Evolutionary conservation across 768 basidiomycete genomes (phyloP).

Genomic region (Suillus clintonianus): DNA sequence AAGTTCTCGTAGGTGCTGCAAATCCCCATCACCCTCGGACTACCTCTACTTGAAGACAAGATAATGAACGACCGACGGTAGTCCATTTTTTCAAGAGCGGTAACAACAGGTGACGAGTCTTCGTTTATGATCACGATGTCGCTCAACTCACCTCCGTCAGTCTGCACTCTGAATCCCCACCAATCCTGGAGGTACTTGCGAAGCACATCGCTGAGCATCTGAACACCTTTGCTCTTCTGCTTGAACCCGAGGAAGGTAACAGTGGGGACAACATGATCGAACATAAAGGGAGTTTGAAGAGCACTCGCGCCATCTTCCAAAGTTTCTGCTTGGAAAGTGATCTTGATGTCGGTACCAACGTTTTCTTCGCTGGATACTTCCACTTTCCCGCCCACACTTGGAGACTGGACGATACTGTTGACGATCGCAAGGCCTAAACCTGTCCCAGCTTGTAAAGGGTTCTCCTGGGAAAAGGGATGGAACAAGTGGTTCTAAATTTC

Average conservation of each 20-base stretch:
- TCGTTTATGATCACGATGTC: constrained; percentile 86
- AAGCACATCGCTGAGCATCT: constrained; percentile 65
- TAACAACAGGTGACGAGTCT: constrained; percentile 57
- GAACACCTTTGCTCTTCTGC: constrained; percentile 58
- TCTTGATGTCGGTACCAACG: constrained; percentile 88
- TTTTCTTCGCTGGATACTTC: constrained; percentile 94
- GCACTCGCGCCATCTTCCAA: constrained; percentile 40
- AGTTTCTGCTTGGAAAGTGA: constrained; percentile 75
- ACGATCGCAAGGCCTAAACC: constrained; percentile 95
- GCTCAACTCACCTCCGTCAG: constrained; percentile 46
- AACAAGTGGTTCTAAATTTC: constrained; percentile 80
- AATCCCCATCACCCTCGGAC: constrained; percentile 58
- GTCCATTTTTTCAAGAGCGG: constrained; percentile 59
- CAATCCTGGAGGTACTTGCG: constrained; percentile 67
- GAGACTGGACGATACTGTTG: constrained; percentile 85
- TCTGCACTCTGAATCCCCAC: constrained; percentile 68
- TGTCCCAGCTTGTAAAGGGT: constrained; percentile 89
- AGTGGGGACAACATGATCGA: constrained; percentile 44
- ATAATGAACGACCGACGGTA: constrained; percentile 70
- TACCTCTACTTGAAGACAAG: constrained; percentile 70
- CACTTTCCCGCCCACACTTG: constrained; percentile 86
- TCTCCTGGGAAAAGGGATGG: constrained; percentile 97
- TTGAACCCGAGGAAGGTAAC: constrained; percentile 79
- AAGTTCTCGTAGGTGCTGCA: constrained; percentile 73
- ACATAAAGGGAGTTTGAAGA: constrained; percentile 49